Evolutionary conservation across 2,329 filamentous ascomycete genomes (phyloP).

Genomic region (Xenosphaeropsis pyriputrescens): DNA sequence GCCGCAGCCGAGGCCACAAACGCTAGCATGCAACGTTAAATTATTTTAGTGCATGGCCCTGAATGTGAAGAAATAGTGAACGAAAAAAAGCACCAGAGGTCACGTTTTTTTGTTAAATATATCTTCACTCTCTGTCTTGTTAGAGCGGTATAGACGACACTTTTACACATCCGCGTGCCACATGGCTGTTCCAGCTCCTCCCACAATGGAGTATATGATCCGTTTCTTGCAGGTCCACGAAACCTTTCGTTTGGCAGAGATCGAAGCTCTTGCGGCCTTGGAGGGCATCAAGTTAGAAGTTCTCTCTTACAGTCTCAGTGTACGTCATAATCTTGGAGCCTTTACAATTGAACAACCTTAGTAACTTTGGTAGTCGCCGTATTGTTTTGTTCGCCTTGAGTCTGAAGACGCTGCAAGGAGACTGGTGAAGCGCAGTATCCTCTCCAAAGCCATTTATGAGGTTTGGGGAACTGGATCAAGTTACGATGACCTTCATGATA

Average conservation of each 20-base stretch:
- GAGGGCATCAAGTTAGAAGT: constrained; percentile 55
- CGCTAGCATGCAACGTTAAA: too few species aligned
- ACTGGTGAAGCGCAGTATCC: constrained; percentile 63
- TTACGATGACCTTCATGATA: constrained; percentile 53
- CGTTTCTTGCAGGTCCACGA: constrained; percentile 84
- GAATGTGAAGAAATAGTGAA: too few species aligned
- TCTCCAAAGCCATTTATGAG: constrained; percentile 74
- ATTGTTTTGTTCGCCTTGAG: constrained; percentile 61
- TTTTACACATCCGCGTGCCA: too few species aligned
- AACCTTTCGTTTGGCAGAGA: constrained; percentile 75
- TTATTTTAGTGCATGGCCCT: too few species aligned
- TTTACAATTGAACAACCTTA: constrained; percentile 5
- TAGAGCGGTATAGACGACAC: too few species aligned
- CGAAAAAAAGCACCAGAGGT: too few species aligned
- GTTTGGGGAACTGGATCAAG: constrained; percentile 66
- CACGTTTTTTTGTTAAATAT: too few species aligned
- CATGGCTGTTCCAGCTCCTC: too few species aligned
- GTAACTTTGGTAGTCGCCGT: constrained; percentile 52
- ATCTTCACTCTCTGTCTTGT: too few species aligned
- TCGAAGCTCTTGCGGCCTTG: constrained; percentile 63
- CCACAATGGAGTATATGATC: constrained; percentile 62
- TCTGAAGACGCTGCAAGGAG: constrained; percentile 47
- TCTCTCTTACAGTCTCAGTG: constrained; percentile 58
- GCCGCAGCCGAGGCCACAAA: too few species aligned
- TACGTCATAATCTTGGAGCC: constrained; percentile 27